Conservation (phyloP, 164 flowering plant genomes). For the Nymphaea thermarum region DNA sequence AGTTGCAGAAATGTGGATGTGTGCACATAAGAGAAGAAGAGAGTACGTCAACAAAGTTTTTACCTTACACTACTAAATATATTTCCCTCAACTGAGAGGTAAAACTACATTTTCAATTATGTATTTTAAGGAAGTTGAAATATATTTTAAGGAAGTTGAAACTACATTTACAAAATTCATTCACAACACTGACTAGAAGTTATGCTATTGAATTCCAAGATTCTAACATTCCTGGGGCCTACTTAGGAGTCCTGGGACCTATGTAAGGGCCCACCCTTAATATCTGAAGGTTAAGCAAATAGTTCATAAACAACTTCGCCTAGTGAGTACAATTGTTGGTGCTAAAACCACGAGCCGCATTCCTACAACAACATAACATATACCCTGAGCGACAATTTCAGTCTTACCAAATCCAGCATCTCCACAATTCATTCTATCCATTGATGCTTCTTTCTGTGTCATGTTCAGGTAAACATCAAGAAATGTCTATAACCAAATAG, state of each 20-base stretch:
- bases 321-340: conserved; percentile 94
- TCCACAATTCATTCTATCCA: conserved; percentile 95
- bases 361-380: conserved; percentile 75
- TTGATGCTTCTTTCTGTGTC: conserved; percentile 90
- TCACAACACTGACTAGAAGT: no score
- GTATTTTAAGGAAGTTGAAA: no score
- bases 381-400: conserved; percentile 92
- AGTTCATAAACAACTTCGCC: conserved; percentile 76
- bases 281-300: conserved; percentile 49
- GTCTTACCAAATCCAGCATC: conserved; percentile 99
- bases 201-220: no score
- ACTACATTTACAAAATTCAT: no score
- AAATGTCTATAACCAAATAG: conserved; percentile 50
- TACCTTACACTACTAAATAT: no score
- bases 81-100: no score
- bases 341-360: conserved; percentile 97
- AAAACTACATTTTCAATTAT: no score
- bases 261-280: conserved; percentile 37
- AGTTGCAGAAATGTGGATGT: no score
- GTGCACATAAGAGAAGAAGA: no score
- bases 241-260: conserved; percentile 38
- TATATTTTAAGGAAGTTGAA: no score
- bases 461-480: conserved; percentile 83
- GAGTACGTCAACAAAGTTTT: no score
- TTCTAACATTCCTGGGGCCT: conserved; percentile 69